A percentile compares a stretch with the other conserved stretches of the same genome.
These are phyloP conservation scores for Schwanniomyces polymorphus DNA, from an alignment of 805 yeast genomes.

Conservation along the genomic window DNA sequence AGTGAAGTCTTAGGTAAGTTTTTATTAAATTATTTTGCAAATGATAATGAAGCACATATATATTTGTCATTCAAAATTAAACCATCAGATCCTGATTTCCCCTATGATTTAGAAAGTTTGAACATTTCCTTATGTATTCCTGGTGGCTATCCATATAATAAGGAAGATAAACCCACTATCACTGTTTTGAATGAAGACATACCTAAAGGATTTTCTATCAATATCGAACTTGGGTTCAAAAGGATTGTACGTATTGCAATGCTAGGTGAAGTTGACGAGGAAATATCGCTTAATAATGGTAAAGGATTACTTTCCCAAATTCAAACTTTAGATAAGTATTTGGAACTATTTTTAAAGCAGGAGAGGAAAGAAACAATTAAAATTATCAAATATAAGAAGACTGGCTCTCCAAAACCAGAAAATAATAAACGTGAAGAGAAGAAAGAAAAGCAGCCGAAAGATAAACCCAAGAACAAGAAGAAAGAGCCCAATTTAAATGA, in stretches of 20 bases:
- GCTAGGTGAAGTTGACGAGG: slow-evolving; percentile 19
- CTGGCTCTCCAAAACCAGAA: neutral
- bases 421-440: neutral
- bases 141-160: slow-evolving; percentile 47
- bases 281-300: slow-evolving; percentile 40
- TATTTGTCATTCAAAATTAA: slow-evolving; percentile 45
- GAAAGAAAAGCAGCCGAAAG: neutral
- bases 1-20: slow-evolving; percentile 13
- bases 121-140: slow-evolving; percentile 58
- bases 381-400: slow-evolving; percentile 43
- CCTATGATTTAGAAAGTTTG: slow-evolving; percentile 58
- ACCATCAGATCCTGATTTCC: slow-evolving; percentile 75
- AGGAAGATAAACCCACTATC: slow-evolving; percentile 46
- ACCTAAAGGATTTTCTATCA: slow-evolving; percentile 66
- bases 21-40: slow-evolving; percentile 14
- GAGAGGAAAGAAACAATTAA: slow-evolving; percentile 64
- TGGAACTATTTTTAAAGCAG: slow-evolving; percentile 58
- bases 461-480: neutral
- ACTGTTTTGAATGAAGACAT: slow-evolving; percentile 64
- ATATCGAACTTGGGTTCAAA: slow-evolving; percentile 65
- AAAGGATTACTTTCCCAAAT: slow-evolving; percentile 56
- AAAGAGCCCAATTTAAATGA: neutral
- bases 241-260: slow-evolving; percentile 35
- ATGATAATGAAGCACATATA: slow-evolving; percentile 18
- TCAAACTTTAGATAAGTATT: slow-evolving; percentile 52